A percentile compares a stretch with the other conserved stretches of the same genome.
These are phyloP conservation scores for Caloboletus firmus DNA, from an alignment of 1,284 basidiomycete genomes.

Conservation along the genomic window DNA sequence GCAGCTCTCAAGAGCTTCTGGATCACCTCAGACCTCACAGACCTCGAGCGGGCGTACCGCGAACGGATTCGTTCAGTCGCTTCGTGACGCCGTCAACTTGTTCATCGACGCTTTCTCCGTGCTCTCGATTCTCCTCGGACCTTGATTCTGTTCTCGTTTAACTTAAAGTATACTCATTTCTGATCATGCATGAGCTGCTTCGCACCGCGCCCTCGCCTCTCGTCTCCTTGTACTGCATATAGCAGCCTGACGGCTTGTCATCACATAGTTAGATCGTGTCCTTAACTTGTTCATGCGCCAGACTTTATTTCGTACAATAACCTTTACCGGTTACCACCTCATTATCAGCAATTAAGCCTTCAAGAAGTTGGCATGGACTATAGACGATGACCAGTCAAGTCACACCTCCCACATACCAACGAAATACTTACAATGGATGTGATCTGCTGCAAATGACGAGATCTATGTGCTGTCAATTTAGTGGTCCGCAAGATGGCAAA, in stretches of 20 bases:
- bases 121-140: background rate
- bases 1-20: constrained; percentile 59
- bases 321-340: background rate
- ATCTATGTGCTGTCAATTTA: constrained; percentile 74
- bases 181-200: background rate
- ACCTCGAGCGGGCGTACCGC: constrained; percentile 59
- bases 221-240: constrained; percentile 3
- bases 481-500: constrained; percentile 46
- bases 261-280: constrained; percentile 1
- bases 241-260: background rate
- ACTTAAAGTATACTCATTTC: constrained; percentile 1
- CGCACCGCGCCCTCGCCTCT: background rate
- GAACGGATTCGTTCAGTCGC: constrained; percentile 44
- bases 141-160: background rate
- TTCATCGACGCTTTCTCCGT: background rate
- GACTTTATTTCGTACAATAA: constrained; percentile 7
- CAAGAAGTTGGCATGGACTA: constrained; percentile 78
- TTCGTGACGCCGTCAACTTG: constrained; percentile 11
- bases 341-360: constrained; percentile 49
- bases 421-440: constrained; percentile 46
- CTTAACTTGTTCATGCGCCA: constrained; percentile 1
- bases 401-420: background rate
- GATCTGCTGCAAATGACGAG: constrained; percentile 75
- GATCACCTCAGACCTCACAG: constrained; percentile 60
- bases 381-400: background rate